Evolutionary conservation across 306 rosid species (phyloP).

Genomic region (Betula pendula): DNA sequence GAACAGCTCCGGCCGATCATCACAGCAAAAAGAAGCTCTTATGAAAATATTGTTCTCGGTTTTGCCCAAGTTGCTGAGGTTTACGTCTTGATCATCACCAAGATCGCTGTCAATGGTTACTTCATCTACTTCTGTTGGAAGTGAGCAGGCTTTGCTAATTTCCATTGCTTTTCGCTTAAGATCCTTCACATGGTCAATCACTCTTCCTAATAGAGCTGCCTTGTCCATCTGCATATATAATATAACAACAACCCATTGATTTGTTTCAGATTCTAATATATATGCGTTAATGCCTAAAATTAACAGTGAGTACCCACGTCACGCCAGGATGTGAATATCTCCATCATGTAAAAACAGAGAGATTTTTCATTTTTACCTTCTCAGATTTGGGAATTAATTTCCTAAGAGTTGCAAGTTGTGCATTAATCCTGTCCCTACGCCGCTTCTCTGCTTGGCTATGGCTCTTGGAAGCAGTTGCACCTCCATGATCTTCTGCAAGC

Average conservation of each 20-base stretch:
- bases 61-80: conserved; percentile 20
- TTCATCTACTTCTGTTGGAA: conserved; percentile 87
- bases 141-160: conserved; percentile 47
- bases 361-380: conserved; percentile 49
- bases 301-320: too few species aligned
- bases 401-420: conserved; percentile 90
- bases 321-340: too few species aligned
- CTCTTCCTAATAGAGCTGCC: conserved; percentile 91
- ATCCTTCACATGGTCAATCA: conserved; percentile 84
- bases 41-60: conserved; percentile 39
- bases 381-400: conserved; percentile 90
- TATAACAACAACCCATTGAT: conserved; percentile 11
- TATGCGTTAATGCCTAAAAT: too few species aligned
- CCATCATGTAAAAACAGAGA: neutral
- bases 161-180: conserved; percentile 86
- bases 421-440: conserved; percentile 89
- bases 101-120: conserved; percentile 57
- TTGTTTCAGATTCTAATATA: neutral
- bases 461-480: conserved; percentile 73
- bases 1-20: conserved; percentile 83
- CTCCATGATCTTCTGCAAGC: conserved; percentile 54
- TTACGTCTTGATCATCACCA: conserved; percentile 39
- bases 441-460: conserved; percentile 97
- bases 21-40: conserved; percentile 86
- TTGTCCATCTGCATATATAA: conserved; percentile 92